A percentile compares a stretch with the other conserved stretches of the same genome.
These are phyloP conservation scores for Rhizomucor pusillus DNA, from an alignment of 371 early-diverging fungal genomes.

Conservation along the genomic window DNA sequence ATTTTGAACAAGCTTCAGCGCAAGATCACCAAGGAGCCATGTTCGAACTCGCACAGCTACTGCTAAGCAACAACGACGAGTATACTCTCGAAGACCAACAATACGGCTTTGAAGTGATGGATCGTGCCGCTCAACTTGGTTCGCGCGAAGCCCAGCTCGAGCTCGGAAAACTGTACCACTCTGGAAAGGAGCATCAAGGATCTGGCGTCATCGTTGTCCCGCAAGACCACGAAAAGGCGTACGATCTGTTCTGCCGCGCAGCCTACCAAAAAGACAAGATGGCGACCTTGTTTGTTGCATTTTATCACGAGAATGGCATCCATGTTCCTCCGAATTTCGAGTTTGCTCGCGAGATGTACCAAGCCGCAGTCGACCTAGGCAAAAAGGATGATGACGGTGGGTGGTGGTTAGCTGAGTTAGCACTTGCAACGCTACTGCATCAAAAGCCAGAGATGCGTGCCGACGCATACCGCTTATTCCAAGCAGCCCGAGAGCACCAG, in stretches of 20 bases:
- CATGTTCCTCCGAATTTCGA: constrained; percentile 22
- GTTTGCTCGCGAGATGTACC: constrained; percentile 31
- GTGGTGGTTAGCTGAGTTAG: constrained; percentile 21
- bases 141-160: constrained; percentile 28
- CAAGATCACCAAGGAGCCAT: constrained; percentile 36
- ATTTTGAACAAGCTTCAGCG: constrained; percentile 33
- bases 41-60: constrained; percentile 29
- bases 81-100: background rate
- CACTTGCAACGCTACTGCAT: constrained; percentile 19
- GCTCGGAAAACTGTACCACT: constrained; percentile 34
- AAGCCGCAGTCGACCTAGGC: constrained; percentile 24
- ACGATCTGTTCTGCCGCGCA: constrained; percentile 35
- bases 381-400: background rate
- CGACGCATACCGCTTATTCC: constrained; percentile 12
- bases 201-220: constrained; percentile 14
- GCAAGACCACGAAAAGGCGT: constrained; percentile 35
- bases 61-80: constrained; percentile 16
- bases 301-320: constrained; percentile 42
- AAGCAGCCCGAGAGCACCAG: constrained; percentile 10
- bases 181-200: constrained; percentile 15
- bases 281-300: constrained; percentile 33
- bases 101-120: constrained; percentile 23
- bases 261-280: constrained; percentile 32
- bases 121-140: constrained; percentile 26
- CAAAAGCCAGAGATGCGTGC: constrained; percentile 7